Evolutionary conservation across 176 grass and related monocot genomes (phyloP), one percentile per base, ranked within the genome.

Genomic region (Aechmea fasciata): DNA sequence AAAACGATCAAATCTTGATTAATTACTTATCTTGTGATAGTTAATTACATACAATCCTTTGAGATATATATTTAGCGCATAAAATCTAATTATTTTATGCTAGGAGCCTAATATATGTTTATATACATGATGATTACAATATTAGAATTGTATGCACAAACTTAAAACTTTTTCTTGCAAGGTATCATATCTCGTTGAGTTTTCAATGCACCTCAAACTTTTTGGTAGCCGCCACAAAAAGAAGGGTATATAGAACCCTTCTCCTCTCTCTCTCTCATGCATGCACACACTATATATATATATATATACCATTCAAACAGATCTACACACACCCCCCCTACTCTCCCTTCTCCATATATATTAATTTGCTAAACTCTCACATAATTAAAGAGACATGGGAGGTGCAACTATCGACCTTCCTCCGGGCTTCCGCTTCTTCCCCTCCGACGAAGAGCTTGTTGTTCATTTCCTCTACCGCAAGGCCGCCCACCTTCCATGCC

Each of bases 371-470:
- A 62, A 71, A 73, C 61, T 73, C 78, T 64, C 69, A 57, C 64
- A 73, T 51, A n/a, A n/a, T n/a, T n/a, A 69, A 53, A 61, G 57
- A 47, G 52, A 33, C 65, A 90, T 90, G 84, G 86, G 54, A 71
- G 89, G 84, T 75, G 71, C 71, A 67, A 62, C 67, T 26, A 83
- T 79, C 73, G 75, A 83, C 52, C 85, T 97, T 19, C 94, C 94
- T 53, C 94, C 94, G 14, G 94, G 94, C 54, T 99, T 99, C 72
- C 87, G 80, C 72, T 99, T 99, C 87, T 87, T 85, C 79, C 94
- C 94, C 51, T 90, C 94, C 0, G 94, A 99, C 11, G 89, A 99
- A 80, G 94, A 99, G 57, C 82, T 99, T 13, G 48, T 99, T 20
- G 26, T 86, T 73, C 94, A 99, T 75, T 99, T 99, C 85, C 94